phyloP scores from a whole-genome alignment of 441 rosid species.

The Gossypium laxum region DNA sequence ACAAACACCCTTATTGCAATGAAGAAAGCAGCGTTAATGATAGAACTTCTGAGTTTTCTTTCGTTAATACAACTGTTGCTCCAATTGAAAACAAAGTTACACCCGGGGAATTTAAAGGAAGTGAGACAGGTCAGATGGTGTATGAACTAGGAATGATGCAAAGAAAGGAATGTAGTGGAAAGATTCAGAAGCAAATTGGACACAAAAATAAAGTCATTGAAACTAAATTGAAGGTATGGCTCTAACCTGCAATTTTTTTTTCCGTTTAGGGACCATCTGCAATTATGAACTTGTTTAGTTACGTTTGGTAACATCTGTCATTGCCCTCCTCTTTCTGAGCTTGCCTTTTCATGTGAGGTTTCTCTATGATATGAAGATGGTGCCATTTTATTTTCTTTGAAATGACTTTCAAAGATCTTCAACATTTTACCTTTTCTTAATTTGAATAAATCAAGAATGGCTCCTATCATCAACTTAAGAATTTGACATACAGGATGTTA shows the following conservation, averaged over 20 bases:
- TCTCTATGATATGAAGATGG: neutral
- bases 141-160: conserved; percentile 23
- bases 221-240: conserved; percentile 40
- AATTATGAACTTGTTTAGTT: neutral
- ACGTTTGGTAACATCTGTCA: neutral
- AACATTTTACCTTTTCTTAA: neutral
- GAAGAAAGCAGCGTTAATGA: conserved; percentile 15
- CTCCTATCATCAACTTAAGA: neutral
- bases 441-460: neutral
- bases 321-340: neutral
- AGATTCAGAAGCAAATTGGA: conserved; percentile 23
- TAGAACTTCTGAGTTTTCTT: conserved; percentile 12
- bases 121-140: conserved; percentile 18
- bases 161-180: conserved; percentile 18
- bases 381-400: neutral
- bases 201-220: conserved; percentile 24
- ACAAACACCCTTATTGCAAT: conserved; percentile 14
- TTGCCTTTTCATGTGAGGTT: neutral
- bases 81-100: conserved; percentile 10
- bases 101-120: conserved; percentile 19
- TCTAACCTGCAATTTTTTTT: neutral
- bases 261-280: neutral
- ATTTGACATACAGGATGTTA: neutral
- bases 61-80: neutral
- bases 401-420: neutral